These are phyloP conservation scores for Acer yangbiense DNA, from an alignment of 345 rosid genomes.

Conservation along the genomic window DNA sequence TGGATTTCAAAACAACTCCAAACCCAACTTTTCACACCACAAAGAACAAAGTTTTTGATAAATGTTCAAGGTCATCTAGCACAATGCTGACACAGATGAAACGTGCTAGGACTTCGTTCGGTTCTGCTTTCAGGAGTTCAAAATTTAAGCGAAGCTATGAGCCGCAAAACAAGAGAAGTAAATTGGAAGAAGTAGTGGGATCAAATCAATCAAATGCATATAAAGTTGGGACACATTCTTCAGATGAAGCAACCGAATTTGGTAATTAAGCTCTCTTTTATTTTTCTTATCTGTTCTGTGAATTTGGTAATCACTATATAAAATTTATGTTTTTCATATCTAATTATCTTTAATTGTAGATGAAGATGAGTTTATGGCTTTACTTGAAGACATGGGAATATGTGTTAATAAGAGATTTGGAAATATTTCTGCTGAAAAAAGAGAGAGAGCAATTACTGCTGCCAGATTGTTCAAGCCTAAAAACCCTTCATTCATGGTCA, in stretches of 20 bases:
- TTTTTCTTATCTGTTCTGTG: neutral
- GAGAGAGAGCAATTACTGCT: conserved; percentile 40
- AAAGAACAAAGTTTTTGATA: conserved; percentile 25
- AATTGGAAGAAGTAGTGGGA: conserved; percentile 19
- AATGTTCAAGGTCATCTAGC: conserved; percentile 13
- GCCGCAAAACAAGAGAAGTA: conserved; percentile 14
- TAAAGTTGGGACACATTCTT: neutral
- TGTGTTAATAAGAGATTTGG: conserved; percentile 21
- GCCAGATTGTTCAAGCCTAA: conserved; percentile 35
- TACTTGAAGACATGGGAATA: neutral
- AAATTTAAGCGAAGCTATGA: neutral
- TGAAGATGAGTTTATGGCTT: neutral
- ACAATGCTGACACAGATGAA: conserved; percentile 21
- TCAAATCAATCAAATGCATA: neutral
- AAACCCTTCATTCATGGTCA: conserved; percentile 41
- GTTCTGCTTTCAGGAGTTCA: neutral
- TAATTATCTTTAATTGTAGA: neutral
- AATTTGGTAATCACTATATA: neutral
- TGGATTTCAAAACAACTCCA: conserved; percentile 7
- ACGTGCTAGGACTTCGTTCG: neutral
- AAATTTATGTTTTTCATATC: neutral
- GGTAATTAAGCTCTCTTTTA: conserved; percentile 24
- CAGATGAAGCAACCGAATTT: neutral
- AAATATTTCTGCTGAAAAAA: conserved; percentile 18
- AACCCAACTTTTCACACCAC: neutral